Conservation (phyloP, 1,139 yeast genomes). For the Kodamaea suecica region DNA sequence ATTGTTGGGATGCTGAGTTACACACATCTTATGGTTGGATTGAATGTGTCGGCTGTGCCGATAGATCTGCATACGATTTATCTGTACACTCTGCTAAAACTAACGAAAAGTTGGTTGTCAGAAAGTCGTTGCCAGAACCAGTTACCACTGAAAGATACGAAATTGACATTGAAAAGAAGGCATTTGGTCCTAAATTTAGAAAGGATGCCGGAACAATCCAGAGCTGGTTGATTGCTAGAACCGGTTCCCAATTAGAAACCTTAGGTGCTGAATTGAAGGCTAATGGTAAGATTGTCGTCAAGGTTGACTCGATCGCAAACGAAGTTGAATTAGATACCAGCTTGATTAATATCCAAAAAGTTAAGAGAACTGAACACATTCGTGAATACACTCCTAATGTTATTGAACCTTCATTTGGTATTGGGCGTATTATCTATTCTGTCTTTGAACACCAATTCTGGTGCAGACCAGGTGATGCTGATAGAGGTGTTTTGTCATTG, state of each 20-base stretch:
- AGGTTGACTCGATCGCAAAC: conserved; percentile 59
- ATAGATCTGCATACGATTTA: conserved; percentile 96
- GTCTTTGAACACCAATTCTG: conserved; percentile 94
- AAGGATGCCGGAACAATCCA: conserved; percentile 94
- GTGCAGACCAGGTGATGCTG: conserved; percentile 89
- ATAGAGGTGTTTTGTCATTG: conserved; percentile 89
- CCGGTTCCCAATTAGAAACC: conserved; percentile 82
- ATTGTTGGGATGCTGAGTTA: conserved; percentile 99
- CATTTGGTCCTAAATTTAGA: conserved; percentile 96
- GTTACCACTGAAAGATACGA: conserved; percentile 77
- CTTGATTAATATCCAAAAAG: conserved; percentile 73
- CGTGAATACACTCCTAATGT: conserved; percentile 97
- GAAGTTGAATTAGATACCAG: conserved; percentile 67
- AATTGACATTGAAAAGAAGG: conserved; percentile 85
- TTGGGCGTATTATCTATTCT: conserved; percentile 94
- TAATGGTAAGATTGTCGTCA: conserved; percentile 63
- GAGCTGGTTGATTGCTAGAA: conserved; percentile 68
- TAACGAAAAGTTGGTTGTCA: conserved; percentile 89
- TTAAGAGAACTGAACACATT: conserved; percentile 79
- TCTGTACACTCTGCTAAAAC: conserved; percentile 94
- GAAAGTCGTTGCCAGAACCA: conserved; percentile 86
- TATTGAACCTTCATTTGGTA: conserved; percentile 98
- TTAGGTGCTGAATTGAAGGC: conserved; percentile 64
- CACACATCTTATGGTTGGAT: conserved; percentile 98
- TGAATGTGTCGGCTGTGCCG: conserved; percentile 99